A percentile compares a stretch with the other conserved stretches of the same genome.
Evolutionary conservation across 139 green algal species (phyloP).

Genomic region (Chara braunii): DNA sequence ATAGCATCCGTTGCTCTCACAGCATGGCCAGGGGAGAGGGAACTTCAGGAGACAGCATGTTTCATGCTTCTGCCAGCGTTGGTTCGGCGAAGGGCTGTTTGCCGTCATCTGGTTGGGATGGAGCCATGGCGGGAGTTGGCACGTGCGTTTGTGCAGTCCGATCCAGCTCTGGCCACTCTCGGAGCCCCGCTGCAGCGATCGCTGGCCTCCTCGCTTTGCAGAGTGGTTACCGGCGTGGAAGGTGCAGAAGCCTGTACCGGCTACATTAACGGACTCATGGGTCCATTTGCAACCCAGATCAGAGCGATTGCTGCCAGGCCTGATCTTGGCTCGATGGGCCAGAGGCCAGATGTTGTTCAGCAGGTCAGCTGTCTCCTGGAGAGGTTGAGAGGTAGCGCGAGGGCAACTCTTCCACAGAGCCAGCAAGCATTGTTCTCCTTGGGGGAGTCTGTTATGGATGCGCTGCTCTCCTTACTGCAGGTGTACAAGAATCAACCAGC

Average conservation of each 20-base stretch:
- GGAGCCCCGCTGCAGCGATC: neutral
- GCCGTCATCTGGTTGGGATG: neutral
- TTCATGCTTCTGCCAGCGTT: constrained; percentile 4
- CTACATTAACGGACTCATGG: too few relatives aligned
- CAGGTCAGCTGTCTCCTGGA: constrained; percentile 51
- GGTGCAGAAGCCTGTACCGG: constrained; percentile 24
- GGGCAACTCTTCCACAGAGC: constrained; percentile 41
- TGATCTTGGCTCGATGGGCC: constrained; percentile 12
- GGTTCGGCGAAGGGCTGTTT: neutral
- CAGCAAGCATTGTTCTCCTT: constrained; percentile 47
- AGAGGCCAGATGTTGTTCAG: constrained; percentile 37
- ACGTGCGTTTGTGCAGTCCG: neutral
- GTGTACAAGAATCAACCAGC: constrained; percentile 39
- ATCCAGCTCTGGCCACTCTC: neutral
- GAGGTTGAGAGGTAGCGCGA: constrained; percentile 53
- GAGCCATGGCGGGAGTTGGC: neutral
- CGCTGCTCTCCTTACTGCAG: constrained; percentile 40
- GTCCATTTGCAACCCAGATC: constrained; percentile 14
- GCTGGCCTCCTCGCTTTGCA: neutral
- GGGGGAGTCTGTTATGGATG: constrained; percentile 16
- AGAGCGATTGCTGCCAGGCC: constrained; percentile 3
- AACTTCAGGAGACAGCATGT: constrained; percentile 21
- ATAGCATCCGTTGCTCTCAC: constrained; percentile 7
- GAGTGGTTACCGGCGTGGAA: constrained; percentile 15
- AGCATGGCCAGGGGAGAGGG: constrained; percentile 35